Evolutionary conservation across 768 basidiomycete genomes (phyloP), one percentile per base, ranked within the genome.

Genomic region (Paxillus involutus): DNA sequence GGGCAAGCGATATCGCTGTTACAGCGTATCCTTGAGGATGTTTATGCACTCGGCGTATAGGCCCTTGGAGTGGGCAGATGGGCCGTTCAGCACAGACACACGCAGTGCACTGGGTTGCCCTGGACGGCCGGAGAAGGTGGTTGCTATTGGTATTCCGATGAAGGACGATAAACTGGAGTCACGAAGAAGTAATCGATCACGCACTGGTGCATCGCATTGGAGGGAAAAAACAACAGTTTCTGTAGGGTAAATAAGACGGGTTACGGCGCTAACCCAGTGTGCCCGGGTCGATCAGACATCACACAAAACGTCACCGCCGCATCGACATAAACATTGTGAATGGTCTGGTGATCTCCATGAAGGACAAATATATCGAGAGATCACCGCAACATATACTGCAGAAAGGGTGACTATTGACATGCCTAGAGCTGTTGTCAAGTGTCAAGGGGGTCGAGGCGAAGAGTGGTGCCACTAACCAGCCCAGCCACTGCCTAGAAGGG

Each of bases 41-140:
- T 42, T 43, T 50, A 29, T 41, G 32, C 43, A 24, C 26, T 26
- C 26, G 43, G 10, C 29, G 26, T 44, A 44, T 29, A 13, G 24
- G 21, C 6, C 43, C 21, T n/a, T 26, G 21, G 37, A 33, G 4
- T 36, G 26, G 35, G 47, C 16, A 16, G 7, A 21, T 21, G 49
- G 35, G 21, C 14, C 40, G 26, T 6, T 26, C 39, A 51, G 30
- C 41, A 41, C 42, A 29, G 44, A 45, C 30, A 45, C 44, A 12
- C 29, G 51, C 51, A 52, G 51, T 52, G 45, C 51, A 36, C 51
- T 52, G 51, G 39, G 51, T 44, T 44, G 43, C n/a, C 17, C 17
- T 40, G 39, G n/a, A 44, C 11, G 21, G 11, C 43, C 11, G 19
- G 39, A 47, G 14, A 35, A 47, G 29, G 32, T 9, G 8, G 26